phyloP scores from a whole-genome alignment of 306 rosid species.

The Pterocarpus santalinus region DNA sequence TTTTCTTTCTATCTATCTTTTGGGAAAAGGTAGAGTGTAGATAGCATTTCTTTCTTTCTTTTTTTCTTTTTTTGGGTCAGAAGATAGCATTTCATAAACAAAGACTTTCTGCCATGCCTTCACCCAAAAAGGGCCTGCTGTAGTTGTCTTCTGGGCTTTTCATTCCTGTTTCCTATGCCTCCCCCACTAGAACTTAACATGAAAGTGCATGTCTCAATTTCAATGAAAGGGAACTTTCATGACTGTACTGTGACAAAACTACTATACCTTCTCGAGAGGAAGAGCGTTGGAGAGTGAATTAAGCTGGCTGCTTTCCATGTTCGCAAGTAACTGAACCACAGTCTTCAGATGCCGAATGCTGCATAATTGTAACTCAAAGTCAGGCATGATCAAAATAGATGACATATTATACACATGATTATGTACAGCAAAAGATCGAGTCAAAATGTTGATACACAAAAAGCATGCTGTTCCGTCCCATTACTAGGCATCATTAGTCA shows the following conservation, averaged over 20 bases:
- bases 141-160: background rate
- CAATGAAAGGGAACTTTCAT: constrained; percentile 6
- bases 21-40: background rate
- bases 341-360: constrained; percentile 83
- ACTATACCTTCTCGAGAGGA: constrained; percentile 64
- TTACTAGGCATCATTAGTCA: constrained; percentile 2
- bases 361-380: constrained; percentile 45
- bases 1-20: background rate
- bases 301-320: constrained; percentile 89
- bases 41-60: background rate
- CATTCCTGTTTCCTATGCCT: constrained; percentile 15
- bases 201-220: background rate
- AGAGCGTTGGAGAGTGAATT: constrained; percentile 58
- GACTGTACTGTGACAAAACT: constrained; percentile 29
- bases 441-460: constrained; percentile 4
- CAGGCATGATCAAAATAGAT: constrained; percentile 36
- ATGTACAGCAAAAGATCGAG: background rate
- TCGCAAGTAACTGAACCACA: constrained; percentile 75
- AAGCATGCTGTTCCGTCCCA: background rate
- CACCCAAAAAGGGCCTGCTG: background rate
- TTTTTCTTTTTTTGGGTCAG: too few species aligned
- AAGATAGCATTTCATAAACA: constrained; percentile 21
- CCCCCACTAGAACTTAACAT: constrained; percentile 8
- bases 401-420: background rate
- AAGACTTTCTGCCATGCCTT: constrained; percentile 13